Evolutionary conservation across 164 flowering plant species (phyloP).

Genomic region (Umbilicus rupestris): DNA sequence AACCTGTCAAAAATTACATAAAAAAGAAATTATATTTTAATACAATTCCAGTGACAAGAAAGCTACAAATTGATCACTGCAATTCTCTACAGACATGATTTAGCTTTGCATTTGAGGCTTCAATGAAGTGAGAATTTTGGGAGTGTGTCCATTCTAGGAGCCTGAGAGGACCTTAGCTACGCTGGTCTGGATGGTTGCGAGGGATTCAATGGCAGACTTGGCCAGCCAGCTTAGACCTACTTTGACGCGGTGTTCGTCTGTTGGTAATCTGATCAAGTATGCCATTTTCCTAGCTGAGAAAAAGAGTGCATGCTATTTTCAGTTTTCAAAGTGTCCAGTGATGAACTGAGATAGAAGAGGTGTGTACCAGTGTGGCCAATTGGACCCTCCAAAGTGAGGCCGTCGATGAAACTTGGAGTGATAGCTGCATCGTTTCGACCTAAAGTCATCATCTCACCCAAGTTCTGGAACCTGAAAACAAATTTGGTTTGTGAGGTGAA

Average conservation of each 20-base stretch:
- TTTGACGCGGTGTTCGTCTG: slow-evolving; percentile 82
- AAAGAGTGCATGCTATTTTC: not conserved
- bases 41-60: not conserved
- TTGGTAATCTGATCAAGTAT: slow-evolving; percentile 75
- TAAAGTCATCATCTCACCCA: slow-evolving; percentile 93
- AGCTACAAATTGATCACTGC: not conserved
- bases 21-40: not conserved
- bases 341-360: not conserved
- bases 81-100: not conserved
- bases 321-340: not conserved
- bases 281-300: slow-evolving; percentile 83
- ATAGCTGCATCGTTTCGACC: slow-evolving; percentile 85
- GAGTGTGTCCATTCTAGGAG: slow-evolving; percentile 11
- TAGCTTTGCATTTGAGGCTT: not conserved
- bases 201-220: slow-evolving; percentile 70
- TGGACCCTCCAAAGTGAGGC: slow-evolving; percentile 84
- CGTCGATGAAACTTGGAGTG: slow-evolving; percentile 82
- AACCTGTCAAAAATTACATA: too few relatives aligned
- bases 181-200: slow-evolving; percentile 54
- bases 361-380: slow-evolving; percentile 71
- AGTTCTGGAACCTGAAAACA: slow-evolving; percentile 64
- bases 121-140: not conserved
- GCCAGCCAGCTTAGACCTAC: slow-evolving; percentile 90
- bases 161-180: slow-evolving; percentile 49
- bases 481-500: not conserved